Evolutionary conservation across 306 rosid genomes (phyloP).

Genomic region (Prunus campanulata): DNA sequence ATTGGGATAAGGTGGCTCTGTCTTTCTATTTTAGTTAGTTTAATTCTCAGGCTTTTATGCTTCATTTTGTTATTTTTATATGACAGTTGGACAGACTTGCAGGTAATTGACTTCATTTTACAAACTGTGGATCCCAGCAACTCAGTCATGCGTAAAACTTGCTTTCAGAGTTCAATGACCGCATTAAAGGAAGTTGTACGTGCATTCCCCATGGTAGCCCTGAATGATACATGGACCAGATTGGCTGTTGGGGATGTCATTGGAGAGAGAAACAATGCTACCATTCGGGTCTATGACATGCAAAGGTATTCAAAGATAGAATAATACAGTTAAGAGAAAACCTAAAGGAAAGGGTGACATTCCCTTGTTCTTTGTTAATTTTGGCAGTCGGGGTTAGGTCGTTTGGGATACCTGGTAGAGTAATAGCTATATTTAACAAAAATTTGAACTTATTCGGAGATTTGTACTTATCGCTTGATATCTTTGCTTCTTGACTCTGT

Average conservation of each 20-base stretch:
- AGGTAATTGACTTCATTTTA: constrained; percentile 87
- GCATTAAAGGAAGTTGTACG: constrained; percentile 83
- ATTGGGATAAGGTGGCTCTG: not conserved
- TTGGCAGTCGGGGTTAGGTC: constrained; percentile 1
- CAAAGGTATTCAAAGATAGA: constrained; percentile 64
- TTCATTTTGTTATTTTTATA: constrained; percentile 16
- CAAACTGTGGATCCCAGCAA: constrained; percentile 94
- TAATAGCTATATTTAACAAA: not conserved
- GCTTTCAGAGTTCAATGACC: constrained; percentile 86
- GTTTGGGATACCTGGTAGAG: not conserved
- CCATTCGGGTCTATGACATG: constrained; percentile 83
- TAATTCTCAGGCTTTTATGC: not conserved
- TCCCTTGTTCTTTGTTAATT: not conserved
- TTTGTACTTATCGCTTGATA: not conserved
- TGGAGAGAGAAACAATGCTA: constrained; percentile 65
- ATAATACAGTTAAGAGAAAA: not conserved
- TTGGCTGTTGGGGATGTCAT: constrained; percentile 93
- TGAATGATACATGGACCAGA: constrained; percentile 88
- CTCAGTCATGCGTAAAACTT: constrained; percentile 85
- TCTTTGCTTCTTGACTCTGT: not conserved
- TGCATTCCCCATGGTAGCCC: constrained; percentile 85
- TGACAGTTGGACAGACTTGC: constrained; percentile 63
- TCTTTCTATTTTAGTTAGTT: not conserved
- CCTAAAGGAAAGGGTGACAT: not conserved
- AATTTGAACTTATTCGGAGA: not conserved